Base-by-base conservation (phyloP, 2,329 filamentous ascomycete genomes). In the Alternaria novae-zelandiae region DNA sequence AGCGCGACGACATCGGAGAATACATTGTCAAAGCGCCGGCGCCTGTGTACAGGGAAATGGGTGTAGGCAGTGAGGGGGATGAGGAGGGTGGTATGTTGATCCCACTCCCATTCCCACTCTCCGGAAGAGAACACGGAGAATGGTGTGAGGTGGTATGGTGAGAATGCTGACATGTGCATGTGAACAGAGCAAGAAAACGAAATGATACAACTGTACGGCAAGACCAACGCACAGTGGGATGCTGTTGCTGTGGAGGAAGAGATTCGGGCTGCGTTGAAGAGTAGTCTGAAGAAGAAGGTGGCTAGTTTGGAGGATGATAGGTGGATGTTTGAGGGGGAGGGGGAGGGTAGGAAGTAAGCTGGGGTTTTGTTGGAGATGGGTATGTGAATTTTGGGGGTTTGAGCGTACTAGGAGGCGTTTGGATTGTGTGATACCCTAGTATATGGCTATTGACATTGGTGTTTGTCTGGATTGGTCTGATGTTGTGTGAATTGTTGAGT, bases 261-360 rank as follows among this genome's bases (percentile, higher is more conserved):
- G 69, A 81, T 85, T 54, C 83, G 84, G 61, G 78, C 76, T 13
- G 82, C 80, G 57, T 73, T 86, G 57, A 87, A 88, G 67, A 86
- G 88, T 32, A 94, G 90, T 77, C 82, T 96, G 58, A 85, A 88
- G 69, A 88, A 88, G 62, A 93, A 93, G 76, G 90, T 94, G 3
- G 86, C 88, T 15, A 88, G 90, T 13, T 81, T 97, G 54, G 87
- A 91, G 21, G 91, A 96, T 54, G 94, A 97, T 74, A 91, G 90
- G 72, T 97, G 94, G 94, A 96, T 97, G 90, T 97, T 91, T 80
- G 92, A 94, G 78, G 83, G 87, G 2, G 91, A 93, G 71, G 30
- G 17, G 2, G 66, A 69, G 32, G 57, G 61, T 26, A 71, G 69
- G 53, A 68, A 67, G 32, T 68, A 56, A 25, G 10, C 3, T 5